Percentiles rank a stretch among this genome's conserved stretches.
phyloP scores from a whole-genome alignment of 2,329 filamentous ascomycete species.

The Diaporthe vexans region DNA sequence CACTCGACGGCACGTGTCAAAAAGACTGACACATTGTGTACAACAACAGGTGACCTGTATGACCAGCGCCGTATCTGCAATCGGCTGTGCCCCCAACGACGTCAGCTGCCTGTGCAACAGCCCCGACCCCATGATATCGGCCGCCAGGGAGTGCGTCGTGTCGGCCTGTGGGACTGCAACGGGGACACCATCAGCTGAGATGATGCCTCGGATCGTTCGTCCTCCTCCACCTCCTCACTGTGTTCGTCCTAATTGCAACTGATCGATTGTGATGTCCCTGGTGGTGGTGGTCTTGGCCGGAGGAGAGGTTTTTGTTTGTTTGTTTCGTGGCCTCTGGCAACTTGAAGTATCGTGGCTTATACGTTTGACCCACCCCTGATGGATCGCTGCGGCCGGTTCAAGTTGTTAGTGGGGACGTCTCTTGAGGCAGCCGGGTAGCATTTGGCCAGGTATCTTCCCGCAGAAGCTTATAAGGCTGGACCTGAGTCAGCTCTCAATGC shows the following conservation, averaged over 20 bases:
- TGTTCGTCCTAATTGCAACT: background rate
- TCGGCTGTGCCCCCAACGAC: background rate
- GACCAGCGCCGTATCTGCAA: slow-evolving; percentile 15
- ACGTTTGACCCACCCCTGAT: background rate
- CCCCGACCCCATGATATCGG: background rate
- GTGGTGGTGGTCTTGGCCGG: too few relatives aligned
- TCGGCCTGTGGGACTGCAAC: slow-evolving; percentile 3
- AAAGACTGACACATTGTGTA: background rate
- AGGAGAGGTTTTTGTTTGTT: too few relatives aligned
- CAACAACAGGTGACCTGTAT: slow-evolving; percentile 13
- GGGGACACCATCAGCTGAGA: too few relatives aligned
- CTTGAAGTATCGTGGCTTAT: background rate
- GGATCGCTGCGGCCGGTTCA: slow-evolving; percentile 1
- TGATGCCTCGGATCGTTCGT: too few relatives aligned
- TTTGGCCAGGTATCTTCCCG: background rate
- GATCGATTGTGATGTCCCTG: background rate
- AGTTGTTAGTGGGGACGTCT: background rate
- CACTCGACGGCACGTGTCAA: background rate
- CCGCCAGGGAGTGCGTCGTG: background rate
- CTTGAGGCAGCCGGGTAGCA: slow-evolving; percentile 17
- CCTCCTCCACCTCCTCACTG: too few relatives aligned
- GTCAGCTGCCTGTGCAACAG: background rate
- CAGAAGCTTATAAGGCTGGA: background rate
- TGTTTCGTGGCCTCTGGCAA: too few relatives aligned
- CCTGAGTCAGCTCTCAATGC: background rate